These are phyloP conservation scores for Cornus controversa DNA, from an alignment of 148 eudicot species.

Conservation along the genomic window DNA sequence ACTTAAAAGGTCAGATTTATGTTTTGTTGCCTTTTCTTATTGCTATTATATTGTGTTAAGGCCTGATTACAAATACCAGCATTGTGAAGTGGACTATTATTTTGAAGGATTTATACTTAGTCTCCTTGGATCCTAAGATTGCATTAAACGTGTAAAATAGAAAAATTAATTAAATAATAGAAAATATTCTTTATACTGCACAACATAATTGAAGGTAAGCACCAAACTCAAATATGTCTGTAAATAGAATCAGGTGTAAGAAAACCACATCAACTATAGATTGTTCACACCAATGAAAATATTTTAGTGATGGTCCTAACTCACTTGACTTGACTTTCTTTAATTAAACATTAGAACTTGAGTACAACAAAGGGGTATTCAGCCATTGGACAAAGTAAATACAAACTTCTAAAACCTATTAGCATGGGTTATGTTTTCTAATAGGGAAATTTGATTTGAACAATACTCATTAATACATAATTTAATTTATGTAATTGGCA, in stretches of 20 bases:
- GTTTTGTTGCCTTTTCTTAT: not conserved
- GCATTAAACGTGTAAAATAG: not conserved
- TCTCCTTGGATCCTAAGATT: not conserved
- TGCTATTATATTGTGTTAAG: no score
- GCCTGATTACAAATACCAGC: no score
- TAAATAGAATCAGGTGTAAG: not conserved
- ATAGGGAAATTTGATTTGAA: no score
- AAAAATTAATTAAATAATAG: not conserved
- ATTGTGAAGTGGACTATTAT: no score
- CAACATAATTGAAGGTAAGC: not conserved
- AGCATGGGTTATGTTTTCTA: no score
- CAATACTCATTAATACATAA: no score
- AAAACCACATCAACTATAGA: not conserved
- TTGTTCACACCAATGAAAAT: not conserved
- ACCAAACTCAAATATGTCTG: not conserved
- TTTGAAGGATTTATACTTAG: not conserved
- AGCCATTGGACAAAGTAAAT: no score
- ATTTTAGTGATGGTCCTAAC: not conserved
- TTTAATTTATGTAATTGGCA: no score
- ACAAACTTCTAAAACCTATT: no score
- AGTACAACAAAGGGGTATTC: no score
- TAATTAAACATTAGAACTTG: no score
- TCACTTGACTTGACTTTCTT: not conserved
- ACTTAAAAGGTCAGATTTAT: conserved; percentile 41
- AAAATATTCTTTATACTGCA: not conserved